Percentiles rank a stretch among this genome's conserved stretches.
phyloP scores from a whole-genome alignment of 805 yeast species.

The Sugiyamaella smithiae region DNA sequence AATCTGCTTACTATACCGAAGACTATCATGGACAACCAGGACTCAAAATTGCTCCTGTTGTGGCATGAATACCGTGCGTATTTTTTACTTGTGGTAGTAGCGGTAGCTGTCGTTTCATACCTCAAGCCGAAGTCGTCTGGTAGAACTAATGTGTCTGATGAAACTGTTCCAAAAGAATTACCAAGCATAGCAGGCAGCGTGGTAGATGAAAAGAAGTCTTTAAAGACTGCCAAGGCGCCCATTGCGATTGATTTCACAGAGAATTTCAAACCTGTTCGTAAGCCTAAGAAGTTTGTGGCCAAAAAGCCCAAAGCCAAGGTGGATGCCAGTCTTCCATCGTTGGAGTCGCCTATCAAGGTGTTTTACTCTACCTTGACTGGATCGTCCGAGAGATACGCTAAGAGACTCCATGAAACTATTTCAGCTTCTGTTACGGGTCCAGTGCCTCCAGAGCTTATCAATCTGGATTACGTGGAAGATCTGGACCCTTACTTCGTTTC shows the following conservation, averaged over 20 bases:
- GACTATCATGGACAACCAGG: not conserved
- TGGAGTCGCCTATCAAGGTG: constrained; percentile 42
- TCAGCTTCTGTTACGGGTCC: not conserved
- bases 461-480: constrained; percentile 80
- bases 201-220: too few species aligned
- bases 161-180: not conserved
- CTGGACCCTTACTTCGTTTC: constrained; percentile 76
- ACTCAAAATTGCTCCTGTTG: constrained; percentile 4
- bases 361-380: constrained; percentile 89
- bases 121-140: too few species aligned
- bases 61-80: constrained; percentile 19
- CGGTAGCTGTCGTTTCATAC: constrained; percentile 9
- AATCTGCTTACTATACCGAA: not conserved
- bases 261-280: constrained; percentile 7
- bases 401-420: constrained; percentile 39
- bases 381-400: constrained; percentile 69
- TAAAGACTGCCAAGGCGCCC: too few species aligned
- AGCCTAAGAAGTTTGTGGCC: constrained; percentile 21
- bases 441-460: constrained; percentile 49
- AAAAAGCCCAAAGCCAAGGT: not conserved
- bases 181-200: too few species aligned
- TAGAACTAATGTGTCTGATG: too few species aligned
- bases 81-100: constrained; percentile 15
- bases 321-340: constrained; percentile 2
- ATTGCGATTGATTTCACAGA: constrained; percentile 28